Conservation (phyloP, 148 eudicot genomes). For the Chenopodium suecicum region DNA sequence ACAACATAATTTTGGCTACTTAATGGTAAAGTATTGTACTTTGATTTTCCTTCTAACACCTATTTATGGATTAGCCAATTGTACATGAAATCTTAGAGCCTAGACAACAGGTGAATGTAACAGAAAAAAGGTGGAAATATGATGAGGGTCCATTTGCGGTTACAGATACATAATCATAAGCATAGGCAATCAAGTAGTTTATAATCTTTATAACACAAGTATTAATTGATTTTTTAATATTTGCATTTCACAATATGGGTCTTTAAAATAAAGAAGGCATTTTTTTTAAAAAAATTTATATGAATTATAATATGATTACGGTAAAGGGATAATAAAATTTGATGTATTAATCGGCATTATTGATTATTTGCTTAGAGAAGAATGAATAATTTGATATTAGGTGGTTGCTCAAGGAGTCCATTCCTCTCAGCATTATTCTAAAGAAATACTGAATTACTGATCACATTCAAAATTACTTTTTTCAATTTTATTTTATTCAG, state of each 20-base stretch:
- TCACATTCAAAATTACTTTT: not conserved
- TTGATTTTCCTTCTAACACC: slow-evolving; percentile 9
- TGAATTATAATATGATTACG: too few species aligned
- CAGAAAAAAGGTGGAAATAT: not conserved
- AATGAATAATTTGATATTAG: not conserved
- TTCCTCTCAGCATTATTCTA: not conserved
- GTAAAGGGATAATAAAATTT: too few species aligned
- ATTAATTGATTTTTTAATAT: too few species aligned
- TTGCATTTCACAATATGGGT: not conserved
- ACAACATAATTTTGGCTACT: slow-evolving; percentile 26
- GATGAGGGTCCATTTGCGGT: not conserved
- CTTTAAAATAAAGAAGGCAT: too few species aligned
- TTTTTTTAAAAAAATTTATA: too few species aligned
- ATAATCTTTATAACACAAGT: too few species aligned
- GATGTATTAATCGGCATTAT: not conserved
- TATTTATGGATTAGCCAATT: slow-evolving; percentile 23
- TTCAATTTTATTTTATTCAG: too few species aligned
- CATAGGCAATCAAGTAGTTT: not conserved
- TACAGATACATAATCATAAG: slow-evolving; percentile 7
- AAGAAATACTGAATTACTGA: not conserved
- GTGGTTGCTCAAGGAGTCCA: not conserved
- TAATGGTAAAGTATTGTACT: slow-evolving; percentile 18
- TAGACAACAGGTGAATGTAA: slow-evolving; percentile 4
- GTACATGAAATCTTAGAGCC: slow-evolving; percentile 21
- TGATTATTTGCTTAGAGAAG: not conserved